phyloP scores from a whole-genome alignment of 2,329 filamentous ascomycete species.

The Clathrospora elynae region DNA sequence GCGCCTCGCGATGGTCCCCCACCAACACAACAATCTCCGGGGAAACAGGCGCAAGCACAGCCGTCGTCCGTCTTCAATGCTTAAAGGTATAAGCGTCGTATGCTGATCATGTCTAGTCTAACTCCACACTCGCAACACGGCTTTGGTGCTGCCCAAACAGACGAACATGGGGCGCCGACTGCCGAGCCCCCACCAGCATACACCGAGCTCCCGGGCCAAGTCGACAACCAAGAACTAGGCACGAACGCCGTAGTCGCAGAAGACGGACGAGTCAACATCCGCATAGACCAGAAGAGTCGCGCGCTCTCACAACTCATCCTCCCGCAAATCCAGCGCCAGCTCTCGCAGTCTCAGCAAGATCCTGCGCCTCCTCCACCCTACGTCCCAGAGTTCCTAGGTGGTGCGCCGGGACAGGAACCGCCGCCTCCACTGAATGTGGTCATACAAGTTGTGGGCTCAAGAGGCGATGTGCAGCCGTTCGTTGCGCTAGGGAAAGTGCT shows the following conservation, averaged over 20 bases:
- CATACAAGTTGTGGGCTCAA: constrained; percentile 56
- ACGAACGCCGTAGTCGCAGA: constrained; percentile 53
- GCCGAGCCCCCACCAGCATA: constrained; percentile 48
- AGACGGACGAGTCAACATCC: constrained; percentile 51
- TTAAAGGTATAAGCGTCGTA: neutral
- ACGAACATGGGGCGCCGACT: constrained; percentile 20
- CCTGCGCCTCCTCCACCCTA: constrained; percentile 68
- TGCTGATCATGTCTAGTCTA: constrained; percentile 24
- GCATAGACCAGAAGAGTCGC: constrained; percentile 47
- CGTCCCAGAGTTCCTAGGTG: constrained; percentile 73
- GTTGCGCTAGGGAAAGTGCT: constrained; percentile 57
- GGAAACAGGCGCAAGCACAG: constrained; percentile 18
- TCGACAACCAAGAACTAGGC: constrained; percentile 48
- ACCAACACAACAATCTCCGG: constrained; percentile 24
- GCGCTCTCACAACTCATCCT: constrained; percentile 45
- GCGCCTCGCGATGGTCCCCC: constrained; percentile 25
- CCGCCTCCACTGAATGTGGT: constrained; percentile 57
- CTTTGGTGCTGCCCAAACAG: constrained; percentile 19
- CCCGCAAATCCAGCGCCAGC: constrained; percentile 48
- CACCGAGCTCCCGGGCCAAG: constrained; percentile 49
- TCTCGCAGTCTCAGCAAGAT: constrained; percentile 54
- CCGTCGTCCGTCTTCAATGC: constrained; percentile 13
- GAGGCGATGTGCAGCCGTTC: constrained; percentile 59
- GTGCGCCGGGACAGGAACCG: constrained; percentile 62
- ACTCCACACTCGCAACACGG: constrained; percentile 20